These are phyloP conservation scores for Durusdinium trenchii DNA, from an alignment of 73 alveolate species.

Conservation along the genomic window DNA sequence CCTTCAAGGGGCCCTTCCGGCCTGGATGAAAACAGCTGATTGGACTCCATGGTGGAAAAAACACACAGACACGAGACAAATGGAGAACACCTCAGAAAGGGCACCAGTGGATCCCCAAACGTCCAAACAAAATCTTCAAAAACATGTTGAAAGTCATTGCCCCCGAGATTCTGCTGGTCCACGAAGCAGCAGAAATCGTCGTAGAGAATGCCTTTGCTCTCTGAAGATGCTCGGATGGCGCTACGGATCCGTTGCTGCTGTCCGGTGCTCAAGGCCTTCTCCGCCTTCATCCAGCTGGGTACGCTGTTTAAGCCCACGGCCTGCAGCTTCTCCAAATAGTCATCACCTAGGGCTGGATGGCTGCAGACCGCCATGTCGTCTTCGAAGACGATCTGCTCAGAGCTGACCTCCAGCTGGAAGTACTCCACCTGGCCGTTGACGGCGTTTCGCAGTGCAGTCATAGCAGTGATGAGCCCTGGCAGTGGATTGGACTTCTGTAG, in stretches of 20 bases:
- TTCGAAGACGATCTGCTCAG: neutral
- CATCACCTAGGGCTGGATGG: neutral
- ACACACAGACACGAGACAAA: no score
- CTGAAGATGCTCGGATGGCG: conserved; percentile 11
- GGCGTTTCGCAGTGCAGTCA: no score
- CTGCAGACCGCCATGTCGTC: neutral
- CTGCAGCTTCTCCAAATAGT: neutral
- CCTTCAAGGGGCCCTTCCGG: no score
- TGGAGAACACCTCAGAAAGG: no score
- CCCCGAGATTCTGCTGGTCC: neutral
- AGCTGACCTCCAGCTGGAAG: neutral
- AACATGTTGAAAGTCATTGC: neutral
- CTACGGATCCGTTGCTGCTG: neutral
- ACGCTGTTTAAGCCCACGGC: conserved; percentile 7
- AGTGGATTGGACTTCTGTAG: no score
- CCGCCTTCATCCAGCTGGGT: neutral
- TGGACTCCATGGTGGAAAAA: no score
- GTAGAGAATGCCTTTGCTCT: neutral
- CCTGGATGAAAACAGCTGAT: no score
- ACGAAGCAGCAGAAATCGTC: neutral
- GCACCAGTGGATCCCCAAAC: no score
- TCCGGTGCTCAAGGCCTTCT: neutral
- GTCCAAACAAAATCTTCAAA: neutral
- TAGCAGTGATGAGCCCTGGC: no score
- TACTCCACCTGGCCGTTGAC: no score